These are phyloP conservation scores for Hyphodiscus sp. DNA, from an alignment of 2,329 filamentous ascomycete genomes.

Conservation along the genomic window DNA sequence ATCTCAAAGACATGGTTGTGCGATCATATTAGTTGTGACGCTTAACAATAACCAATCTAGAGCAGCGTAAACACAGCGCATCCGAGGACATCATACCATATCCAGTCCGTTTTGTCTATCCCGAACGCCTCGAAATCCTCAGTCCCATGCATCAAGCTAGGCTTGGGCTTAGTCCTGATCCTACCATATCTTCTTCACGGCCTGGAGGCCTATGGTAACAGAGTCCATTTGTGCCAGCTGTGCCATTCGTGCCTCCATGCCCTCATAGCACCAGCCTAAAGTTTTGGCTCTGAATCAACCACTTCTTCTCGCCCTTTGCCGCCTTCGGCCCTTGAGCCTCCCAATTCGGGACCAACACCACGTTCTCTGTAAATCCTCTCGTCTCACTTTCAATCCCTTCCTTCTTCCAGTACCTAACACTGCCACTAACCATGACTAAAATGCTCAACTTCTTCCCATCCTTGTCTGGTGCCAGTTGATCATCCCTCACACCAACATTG, in stretches of 20 bases:
- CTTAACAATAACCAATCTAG: no score
- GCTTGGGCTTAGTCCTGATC: no score
- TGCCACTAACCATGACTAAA: slow-evolving; percentile 66
- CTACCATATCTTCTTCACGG: no score
- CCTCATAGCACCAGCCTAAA: slow-evolving; percentile 43
- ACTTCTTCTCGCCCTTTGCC: slow-evolving; percentile 47
- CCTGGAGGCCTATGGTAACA: neutral
- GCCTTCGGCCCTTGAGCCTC: slow-evolving; percentile 48
- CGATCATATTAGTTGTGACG: no score
- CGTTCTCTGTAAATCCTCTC: slow-evolving; percentile 71
- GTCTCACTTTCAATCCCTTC: slow-evolving; percentile 47
- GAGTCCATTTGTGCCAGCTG: neutral
- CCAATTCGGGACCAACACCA: slow-evolving; percentile 75
- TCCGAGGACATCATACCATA: neutral
- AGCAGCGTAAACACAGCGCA: no score
- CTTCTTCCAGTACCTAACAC: slow-evolving; percentile 61
- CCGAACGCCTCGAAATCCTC: neutral
- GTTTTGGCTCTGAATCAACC: slow-evolving; percentile 67
- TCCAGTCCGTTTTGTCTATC: neutral
- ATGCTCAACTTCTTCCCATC: slow-evolving; percentile 61
- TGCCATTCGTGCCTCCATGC: neutral
- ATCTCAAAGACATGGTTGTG: no score
- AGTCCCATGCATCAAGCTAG: no score
- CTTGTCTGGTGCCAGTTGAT: slow-evolving; percentile 34
- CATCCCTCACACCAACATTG: slow-evolving; percentile 47